phyloP scores from a whole-genome alignment of 345 rosid species.

The Aethionema arabicum region DNA sequence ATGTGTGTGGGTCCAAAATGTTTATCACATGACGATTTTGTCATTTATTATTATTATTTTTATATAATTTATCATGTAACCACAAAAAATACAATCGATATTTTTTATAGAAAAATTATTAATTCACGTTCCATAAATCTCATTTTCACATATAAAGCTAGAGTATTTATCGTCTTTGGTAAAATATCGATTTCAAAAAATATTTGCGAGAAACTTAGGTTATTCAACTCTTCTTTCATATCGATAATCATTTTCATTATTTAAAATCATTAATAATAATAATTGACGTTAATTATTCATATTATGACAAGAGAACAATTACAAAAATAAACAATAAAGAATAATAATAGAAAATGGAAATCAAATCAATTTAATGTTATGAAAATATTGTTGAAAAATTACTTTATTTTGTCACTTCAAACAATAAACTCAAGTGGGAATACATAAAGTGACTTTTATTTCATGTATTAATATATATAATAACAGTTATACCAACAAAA shows the following conservation, averaged over 20 bases:
- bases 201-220: background rate
- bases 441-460: background rate
- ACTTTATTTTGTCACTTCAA: slow-evolving; percentile 5
- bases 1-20: slow-evolving; percentile 31
- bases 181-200: slow-evolving; percentile 12
- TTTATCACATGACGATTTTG: slow-evolving; percentile 20
- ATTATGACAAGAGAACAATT: background rate
- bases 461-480: slow-evolving; percentile 1
- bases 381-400: background rate
- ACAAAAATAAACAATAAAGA: background rate
- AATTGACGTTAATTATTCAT: background rate
- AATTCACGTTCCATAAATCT: background rate
- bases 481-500: no score
- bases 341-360: background rate
- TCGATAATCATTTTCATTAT: no score
- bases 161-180: background rate
- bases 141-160: background rate
- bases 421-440: slow-evolving; percentile 16
- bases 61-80: no score
- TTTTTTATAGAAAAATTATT: background rate
- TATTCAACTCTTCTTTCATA: slow-evolving; percentile 4
- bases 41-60: background rate
- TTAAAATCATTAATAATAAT: background rate
- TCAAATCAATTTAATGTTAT: background rate
- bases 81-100: no score